Conservation (phyloP, 345 rosid genomes). For the Leavenworthia alabamica region DNA sequence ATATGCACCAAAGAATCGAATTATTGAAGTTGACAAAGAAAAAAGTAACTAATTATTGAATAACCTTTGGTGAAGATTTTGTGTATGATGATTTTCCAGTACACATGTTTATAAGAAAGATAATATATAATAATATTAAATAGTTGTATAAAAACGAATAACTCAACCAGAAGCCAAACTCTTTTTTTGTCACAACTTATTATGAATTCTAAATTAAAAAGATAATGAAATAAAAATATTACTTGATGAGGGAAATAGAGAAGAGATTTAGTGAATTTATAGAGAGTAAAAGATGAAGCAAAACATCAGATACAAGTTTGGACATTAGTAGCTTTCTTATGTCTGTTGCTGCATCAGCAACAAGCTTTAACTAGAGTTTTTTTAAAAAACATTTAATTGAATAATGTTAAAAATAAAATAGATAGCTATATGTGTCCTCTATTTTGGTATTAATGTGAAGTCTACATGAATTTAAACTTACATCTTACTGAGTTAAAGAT, state of each 20-base stretch:
- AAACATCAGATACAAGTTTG: constrained; percentile 41
- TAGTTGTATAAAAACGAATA: neutral
- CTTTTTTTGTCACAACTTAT: constrained; percentile 12
- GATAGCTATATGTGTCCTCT: neutral
- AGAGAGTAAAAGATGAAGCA: constrained; percentile 21
- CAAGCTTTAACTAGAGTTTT: constrained; percentile 28
- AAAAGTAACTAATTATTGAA: constrained; percentile 1
- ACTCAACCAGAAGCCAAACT: constrained; percentile 6
- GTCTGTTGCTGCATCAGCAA: constrained; percentile 68
- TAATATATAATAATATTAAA: neutral
- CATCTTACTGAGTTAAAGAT: neutral
- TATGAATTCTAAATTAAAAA: constrained; percentile 12
- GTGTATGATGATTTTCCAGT: constrained; percentile 62
- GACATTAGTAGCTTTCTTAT: constrained; percentile 57
- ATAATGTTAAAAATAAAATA: neutral
- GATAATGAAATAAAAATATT: constrained; percentile 11
- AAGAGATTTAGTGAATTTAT: constrained; percentile 39
- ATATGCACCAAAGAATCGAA: constrained; percentile 3
- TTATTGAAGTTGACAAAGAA: constrained; percentile 2
- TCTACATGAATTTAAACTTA: neutral
- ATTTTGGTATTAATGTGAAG: neutral
- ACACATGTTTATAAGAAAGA: constrained; percentile 21
- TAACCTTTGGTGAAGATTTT: constrained; percentile 60
- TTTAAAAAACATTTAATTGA: neutral
- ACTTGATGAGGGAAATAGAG: constrained; percentile 12